Base-by-base conservation (phyloP, 2,329 filamentous ascomycete species). In the Aspergillus sp. region DNA sequence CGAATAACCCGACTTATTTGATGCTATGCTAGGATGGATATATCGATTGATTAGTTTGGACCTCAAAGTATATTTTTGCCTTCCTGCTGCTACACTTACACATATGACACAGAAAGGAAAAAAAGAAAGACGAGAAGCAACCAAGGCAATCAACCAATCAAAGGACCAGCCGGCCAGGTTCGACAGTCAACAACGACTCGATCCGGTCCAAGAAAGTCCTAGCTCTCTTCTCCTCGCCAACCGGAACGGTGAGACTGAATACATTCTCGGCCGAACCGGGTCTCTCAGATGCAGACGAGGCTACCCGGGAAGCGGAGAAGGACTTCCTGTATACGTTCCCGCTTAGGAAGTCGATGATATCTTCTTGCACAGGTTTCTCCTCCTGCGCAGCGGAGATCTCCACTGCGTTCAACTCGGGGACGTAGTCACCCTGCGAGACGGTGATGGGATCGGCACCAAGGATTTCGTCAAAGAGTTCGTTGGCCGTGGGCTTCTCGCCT, bases 391-490 rank as follows among this genome's bases (percentile, higher is more conserved):
- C 39, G 47, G 50, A 45, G 9, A 48, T 48, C 38, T 62, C 61
- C 39, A 88, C 62, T 12, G 70, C 70, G 42, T 75, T 76, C 56
- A 95, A 80, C 60, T 88, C 81, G 1, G 90, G 89, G 7, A 78
- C 79, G 64, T 78, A 94, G 77, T 72, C 74, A 53, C 73, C 89
- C 71, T 65, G 80, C 65, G 62, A 76, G 29, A 66, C 68, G 30
- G 66, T 66, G 38, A 64, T 44, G 3, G 65, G 58, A 42, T 56
- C 52, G 1, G 73, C 71, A 7, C 90, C 91, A 5, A 98, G 78
- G 9, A 97, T 76, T 58, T 91, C 82, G 63, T 96, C 83, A 71
- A 97, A 97, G 8, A 98, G 80, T 64, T 94, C 88, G 61, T 89
- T 80, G 33, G 85, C 74, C 0, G 86, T 83, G 9, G 85, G 84